phyloP scores from a whole-genome alignment of 768 basidiomycete genomes.

The Vishniacozyma victoriae region DNA sequence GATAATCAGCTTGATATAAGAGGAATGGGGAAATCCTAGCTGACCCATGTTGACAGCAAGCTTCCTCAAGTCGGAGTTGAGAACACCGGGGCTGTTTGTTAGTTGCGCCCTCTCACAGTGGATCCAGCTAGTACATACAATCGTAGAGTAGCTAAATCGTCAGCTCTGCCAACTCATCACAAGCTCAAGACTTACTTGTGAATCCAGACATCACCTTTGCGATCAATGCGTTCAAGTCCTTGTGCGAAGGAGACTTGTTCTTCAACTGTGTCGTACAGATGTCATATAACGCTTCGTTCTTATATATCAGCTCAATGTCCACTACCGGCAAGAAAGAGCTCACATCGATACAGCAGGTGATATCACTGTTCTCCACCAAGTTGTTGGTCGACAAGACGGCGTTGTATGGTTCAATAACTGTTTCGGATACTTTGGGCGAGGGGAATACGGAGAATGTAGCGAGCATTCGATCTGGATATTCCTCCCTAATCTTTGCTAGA shows the following conservation, averaged over 20 bases:
- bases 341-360: conserved; percentile 43
- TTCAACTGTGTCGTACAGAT: conserved; percentile 45
- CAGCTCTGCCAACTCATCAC: conserved; percentile 1
- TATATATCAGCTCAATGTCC: conserved; percentile 1
- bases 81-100: conserved; percentile 38
- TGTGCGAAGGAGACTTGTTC: conserved; percentile 39
- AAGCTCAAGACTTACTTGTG: conserved; percentile 52
- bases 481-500: conserved; percentile 44
- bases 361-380: conserved; percentile 43
- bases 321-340: conserved; percentile 1
- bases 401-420: conserved; percentile 48
- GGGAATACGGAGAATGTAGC: conserved; percentile 46
- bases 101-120: neutral
- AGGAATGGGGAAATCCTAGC: neutral
- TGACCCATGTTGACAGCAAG: conserved; percentile 46
- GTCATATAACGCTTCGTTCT: conserved; percentile 49
- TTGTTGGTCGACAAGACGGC: conserved; percentile 41
- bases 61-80: conserved; percentile 47
- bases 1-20: neutral
- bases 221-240: conserved; percentile 57
- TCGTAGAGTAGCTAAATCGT: conserved; percentile 29
- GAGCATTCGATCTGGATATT: conserved; percentile 46
- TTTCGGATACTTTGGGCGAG: conserved; percentile 46
- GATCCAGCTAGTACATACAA: conserved; percentile 18
- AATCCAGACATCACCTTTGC: conserved; percentile 91